Evolutionary conservation across 805 yeast genomes (phyloP).

Genomic region (Candida saitoana): DNA sequence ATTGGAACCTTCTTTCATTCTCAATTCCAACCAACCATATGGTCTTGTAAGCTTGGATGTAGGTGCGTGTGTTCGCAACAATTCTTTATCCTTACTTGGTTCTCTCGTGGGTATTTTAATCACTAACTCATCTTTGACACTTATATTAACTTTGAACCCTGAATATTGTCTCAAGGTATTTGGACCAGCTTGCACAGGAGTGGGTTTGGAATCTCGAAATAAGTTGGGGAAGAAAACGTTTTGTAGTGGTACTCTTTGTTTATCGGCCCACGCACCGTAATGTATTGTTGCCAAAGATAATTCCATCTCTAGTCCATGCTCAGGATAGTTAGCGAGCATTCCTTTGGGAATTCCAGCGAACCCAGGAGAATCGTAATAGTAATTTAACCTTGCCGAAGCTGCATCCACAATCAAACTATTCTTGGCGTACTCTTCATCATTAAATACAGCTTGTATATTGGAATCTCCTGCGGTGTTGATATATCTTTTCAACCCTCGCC

Average conservation of each 20-base stretch:
- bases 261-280: conserved; percentile 96
- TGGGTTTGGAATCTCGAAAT: conserved; percentile 49
- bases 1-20: conserved; percentile 50
- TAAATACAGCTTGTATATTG: conserved; percentile 26
- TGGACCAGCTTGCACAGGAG: conserved; percentile 25
- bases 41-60: conserved; percentile 44
- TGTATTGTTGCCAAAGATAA: conserved; percentile 61
- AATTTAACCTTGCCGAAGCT: conserved; percentile 47
- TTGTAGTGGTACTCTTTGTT: conserved; percentile 68
- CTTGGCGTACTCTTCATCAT: conserved; percentile 74
- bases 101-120: conserved; percentile 83
- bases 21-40: conserved; percentile 90
- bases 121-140: conserved; percentile 60
- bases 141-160: conserved; percentile 51
- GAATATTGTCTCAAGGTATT: conserved; percentile 56
- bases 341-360: conserved; percentile 7
- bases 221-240: conserved; percentile 63
- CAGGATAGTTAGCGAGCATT: conserved; percentile 17
- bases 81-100: conserved; percentile 61
- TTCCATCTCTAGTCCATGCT: conserved; percentile 54
- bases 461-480: conserved; percentile 32
- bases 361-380: conserved; percentile 75
- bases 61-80: conserved; percentile 12
- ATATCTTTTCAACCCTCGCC: conserved; percentile 81
- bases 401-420: conserved; percentile 67